Conservation (phyloP, 2,329 filamentous ascomycete species). For the Curvularia sp. region DNA sequence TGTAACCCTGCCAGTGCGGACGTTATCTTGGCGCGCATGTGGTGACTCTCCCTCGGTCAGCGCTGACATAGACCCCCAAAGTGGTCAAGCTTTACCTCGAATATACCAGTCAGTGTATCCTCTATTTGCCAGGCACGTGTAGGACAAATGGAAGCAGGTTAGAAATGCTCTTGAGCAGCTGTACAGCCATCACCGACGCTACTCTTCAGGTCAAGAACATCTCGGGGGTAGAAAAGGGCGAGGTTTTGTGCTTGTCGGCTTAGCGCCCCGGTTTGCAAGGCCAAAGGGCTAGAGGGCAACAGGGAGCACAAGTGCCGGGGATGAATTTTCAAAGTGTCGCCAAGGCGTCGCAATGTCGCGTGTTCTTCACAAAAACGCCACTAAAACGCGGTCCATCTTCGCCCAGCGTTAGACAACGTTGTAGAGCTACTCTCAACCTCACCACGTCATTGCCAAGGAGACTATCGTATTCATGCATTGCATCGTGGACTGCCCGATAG, state of each 20-base stretch:
- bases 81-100: neutral
- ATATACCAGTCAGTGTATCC: too few species aligned
- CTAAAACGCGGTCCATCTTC: conserved; percentile 10
- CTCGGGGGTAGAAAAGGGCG: neutral
- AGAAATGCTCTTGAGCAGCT: neutral
- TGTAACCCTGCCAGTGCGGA: neutral
- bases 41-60: neutral
- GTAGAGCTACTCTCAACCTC: conserved; percentile 1
- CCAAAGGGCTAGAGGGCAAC: neutral
- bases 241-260: neutral
- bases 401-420: neutral
- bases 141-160: neutral
- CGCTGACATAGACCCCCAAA: neutral
- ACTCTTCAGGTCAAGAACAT: neutral
- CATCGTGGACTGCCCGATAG: neutral
- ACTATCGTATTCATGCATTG: neutral
- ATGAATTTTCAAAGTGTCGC: conserved; percentile 12
- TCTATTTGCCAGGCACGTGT: neutral
- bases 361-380: conserved; percentile 14
- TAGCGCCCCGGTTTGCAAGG: neutral
- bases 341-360: conserved; percentile 19
- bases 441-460: neutral
- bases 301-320: neutral
- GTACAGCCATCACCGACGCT: neutral
- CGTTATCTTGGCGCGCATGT: neutral